Percentiles rank a stretch among this genome's conserved stretches.
phyloP scores from a whole-genome alignment of 169 alveolate genomes.

The Plasmodium gonderi region DNA sequence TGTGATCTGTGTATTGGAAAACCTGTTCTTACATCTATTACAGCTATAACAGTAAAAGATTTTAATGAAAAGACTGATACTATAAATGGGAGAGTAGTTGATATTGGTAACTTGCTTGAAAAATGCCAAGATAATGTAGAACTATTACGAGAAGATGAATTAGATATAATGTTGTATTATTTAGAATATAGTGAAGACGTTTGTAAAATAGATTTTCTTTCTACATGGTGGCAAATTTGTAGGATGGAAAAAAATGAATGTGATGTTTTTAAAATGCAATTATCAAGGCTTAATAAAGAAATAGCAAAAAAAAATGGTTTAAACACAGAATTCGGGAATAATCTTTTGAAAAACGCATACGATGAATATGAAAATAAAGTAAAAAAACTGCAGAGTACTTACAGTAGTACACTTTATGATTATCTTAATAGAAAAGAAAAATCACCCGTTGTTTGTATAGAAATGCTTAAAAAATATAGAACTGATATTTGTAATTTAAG shows the following conservation, averaged over 20 bases:
- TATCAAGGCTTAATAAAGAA: neutral
- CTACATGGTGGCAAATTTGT: neutral
- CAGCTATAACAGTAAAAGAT: neutral
- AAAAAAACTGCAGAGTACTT: neutral
- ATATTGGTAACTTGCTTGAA: neutral
- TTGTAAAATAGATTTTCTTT: neutral
- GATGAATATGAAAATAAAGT: neutral
- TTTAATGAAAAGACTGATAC: neutral
- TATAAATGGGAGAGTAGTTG: neutral
- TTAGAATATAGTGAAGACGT: neutral
- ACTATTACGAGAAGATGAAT: neutral
- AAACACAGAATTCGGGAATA: neutral
- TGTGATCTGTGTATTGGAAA: neutral
- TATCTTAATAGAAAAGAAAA: neutral
- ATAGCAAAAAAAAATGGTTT: neutral
- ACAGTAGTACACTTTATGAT: neutral
- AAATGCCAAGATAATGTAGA: neutral
- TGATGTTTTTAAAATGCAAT: neutral
- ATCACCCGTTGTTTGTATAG: neutral
- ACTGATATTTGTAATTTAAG: neutral
- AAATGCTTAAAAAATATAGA: neutral
- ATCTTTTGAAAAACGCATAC: neutral
- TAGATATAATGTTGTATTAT: neutral
- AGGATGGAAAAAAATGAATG: neutral
- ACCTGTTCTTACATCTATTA: neutral